Evolutionary conservation across 192 early-diverging fungal species (phyloP).

Genomic region (Phycomyces blakesleeanus): DNA sequence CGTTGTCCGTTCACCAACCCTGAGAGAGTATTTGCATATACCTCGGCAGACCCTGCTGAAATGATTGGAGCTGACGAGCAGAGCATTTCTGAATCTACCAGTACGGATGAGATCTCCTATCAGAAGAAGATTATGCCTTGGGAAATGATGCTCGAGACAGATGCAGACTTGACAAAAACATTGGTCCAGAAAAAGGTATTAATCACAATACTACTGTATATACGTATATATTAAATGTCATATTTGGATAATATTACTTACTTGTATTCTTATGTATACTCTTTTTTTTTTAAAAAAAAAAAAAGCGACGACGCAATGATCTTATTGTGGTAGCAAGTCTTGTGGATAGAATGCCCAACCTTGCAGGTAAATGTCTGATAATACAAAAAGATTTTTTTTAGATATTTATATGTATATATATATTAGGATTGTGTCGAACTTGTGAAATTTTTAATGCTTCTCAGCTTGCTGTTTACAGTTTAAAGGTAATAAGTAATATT

Average conservation of each 20-base stretch:
- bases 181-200: conserved; percentile 18
- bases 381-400: background rate
- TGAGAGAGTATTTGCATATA: conserved; percentile 11
- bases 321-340: conserved; percentile 58
- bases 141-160: conserved; percentile 51
- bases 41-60: conserved; percentile 27
- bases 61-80: conserved; percentile 3
- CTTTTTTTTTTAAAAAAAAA: background rate
- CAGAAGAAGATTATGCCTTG: conserved; percentile 64
- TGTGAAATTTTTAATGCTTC: conserved; percentile 64
- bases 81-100: background rate
- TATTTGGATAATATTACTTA: too few relatives aligned
- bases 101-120: conserved; percentile 25
- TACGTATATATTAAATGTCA: too few relatives aligned
- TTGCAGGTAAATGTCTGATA: conserved; percentile 44
- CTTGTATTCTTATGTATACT: too few relatives aligned
- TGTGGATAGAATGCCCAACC: conserved; percentile 50
- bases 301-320: conserved; percentile 39
- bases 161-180: conserved; percentile 45
- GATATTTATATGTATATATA: background rate
- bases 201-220: background rate
- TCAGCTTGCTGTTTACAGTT: conserved; percentile 37
- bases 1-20: conserved; percentile 22
- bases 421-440: conserved; percentile 39
- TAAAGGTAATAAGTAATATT: conserved; percentile 26